Percentiles rank a stretch among this genome's conserved stretches.
phyloP scores from a whole-genome alignment of 345 rosid genomes.

The Eucalyptus erythrocorys region DNA sequence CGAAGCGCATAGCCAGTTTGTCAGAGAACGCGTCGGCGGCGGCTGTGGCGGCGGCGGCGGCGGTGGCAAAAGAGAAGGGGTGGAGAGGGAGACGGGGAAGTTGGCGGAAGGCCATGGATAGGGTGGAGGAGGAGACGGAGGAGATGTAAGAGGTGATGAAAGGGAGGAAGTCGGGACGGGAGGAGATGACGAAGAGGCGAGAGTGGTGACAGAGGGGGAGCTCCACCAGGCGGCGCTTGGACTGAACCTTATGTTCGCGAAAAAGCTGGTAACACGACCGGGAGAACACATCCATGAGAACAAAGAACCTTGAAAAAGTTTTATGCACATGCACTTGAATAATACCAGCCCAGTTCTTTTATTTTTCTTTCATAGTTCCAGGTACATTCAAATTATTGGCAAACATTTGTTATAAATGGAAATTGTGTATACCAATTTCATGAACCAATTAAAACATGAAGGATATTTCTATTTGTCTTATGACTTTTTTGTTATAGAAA shows the following conservation, averaged over 20 bases:
- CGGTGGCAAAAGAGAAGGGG: not conserved
- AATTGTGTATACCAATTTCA: no score
- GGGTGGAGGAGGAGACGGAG: not conserved
- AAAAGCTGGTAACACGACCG: not conserved
- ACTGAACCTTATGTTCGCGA: not conserved
- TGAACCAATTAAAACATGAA: not conserved
- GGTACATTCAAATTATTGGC: not conserved
- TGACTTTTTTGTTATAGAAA: not conserved
- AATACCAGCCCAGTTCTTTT: not conserved
- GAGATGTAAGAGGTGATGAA: not conserved
- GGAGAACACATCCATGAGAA: not conserved
- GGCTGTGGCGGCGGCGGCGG: not conserved
- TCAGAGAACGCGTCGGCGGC: not conserved
- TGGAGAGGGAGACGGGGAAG: not conserved
- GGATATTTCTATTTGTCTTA: not conserved
- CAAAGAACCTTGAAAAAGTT: not conserved
- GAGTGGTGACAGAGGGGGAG: not conserved
- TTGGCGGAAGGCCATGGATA: not conserved
- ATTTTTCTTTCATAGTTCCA: not conserved
- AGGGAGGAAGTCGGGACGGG: not conserved
- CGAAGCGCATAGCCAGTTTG: not conserved
- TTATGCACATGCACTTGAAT: not conserved
- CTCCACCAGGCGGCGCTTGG: not conserved
- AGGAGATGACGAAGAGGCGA: not conserved
- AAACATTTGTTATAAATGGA: not conserved